Base-by-base conservation (phyloP, 257 asterid genomes). In the Verbascum thapsus region DNA sequence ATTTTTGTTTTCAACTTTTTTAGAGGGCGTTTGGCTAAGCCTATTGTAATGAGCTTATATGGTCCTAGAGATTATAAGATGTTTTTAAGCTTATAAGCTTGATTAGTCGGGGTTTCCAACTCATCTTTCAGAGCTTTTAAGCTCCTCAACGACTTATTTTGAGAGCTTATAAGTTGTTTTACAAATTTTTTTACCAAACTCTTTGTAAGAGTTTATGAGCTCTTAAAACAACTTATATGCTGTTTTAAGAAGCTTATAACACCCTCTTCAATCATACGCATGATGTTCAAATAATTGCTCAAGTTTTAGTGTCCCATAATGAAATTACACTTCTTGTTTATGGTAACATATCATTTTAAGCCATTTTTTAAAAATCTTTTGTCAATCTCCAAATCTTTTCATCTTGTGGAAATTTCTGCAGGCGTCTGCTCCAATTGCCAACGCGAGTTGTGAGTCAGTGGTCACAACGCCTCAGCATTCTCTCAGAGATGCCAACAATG, bases 401-500 rank as follows among this genome's bases (percentile, higher is more conserved):
- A 12, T 58, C 15, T 30, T 66, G 5, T 45, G 55, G 16, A 64
- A 58, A 13, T 45, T 51, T 71, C 39, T 55, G 45, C 75, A 84
- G 88, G 74, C 85, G 23, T 60, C 86, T 63, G 86, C 81, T 18
- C 84, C 85, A 10, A 58, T 80, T 34, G 61, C 86, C 57, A 96
- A 90, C 72, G 91, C 81, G 41, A 87, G 92, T 77, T 81, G 90
- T 20, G 96, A 87, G 70, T 85, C 96, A 2, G 92, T 67, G 12
- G 94, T 82, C 17, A 75, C 88, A 20, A 80, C 90, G 49, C 90
- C 95, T 47, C 96, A 74, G 75, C 96, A 76, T 78, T 75, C 95
- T 74, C 80, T 83, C 19, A 78, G 84, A 76, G 97, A 90, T 82
- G 84, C 96, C 63, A 86, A 67, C 68, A 90, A 83, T 78, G 96